Evolutionary conservation across 2,329 filamentous ascomycete genomes (phyloP), one percentile per base, ranked within the genome.

Genomic region (Amylocarpus encephaloides): DNA sequence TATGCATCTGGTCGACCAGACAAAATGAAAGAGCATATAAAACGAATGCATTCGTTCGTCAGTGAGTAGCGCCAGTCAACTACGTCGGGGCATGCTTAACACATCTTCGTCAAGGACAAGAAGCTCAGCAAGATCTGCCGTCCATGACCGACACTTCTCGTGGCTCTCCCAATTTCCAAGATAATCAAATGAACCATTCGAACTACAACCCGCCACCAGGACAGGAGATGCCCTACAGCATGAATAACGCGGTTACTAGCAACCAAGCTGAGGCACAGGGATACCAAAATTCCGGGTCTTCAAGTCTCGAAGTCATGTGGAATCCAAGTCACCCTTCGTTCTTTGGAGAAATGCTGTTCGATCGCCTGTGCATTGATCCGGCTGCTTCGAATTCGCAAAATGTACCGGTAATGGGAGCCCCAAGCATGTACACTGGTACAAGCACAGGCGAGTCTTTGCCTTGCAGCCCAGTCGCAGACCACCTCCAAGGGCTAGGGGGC

Each of bases 21-120:
- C 15, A 52, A 48, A 39, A 30, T 52, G 34, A 48, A 44, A 22
- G 50, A 52, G 15, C 50, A 52, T 33, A 45, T 36, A 12, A 35
- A 26, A 12, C 39, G 41, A 16, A 45, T 52, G 29, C 50, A 52
- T 29, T 10, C 16, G 29, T 15, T 11, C 13, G 16, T 7, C 3
- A 42, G 50, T 52, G 35, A 48, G 50, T 26, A 36, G n/a, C n/a
- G 12, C 1, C 5, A 19, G 26, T 26, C n/a, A n/a, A 16, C 13
- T 30, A 30, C 7, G 12, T 18, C 16, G 26, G 33, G n/a, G 15
- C 32, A 18, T 30, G 7, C 3, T 29, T 46, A 15, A 39, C 22
- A 16, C n/a, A 40, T 39, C 33, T 13, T 33, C 16, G 9, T 26
- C n/a, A 16, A 19, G 18, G 18, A 19, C 38, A 13, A 16, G 38